Conservation (phyloP, 192 early-diverging fungal species). For the Backusella morwellensis region DNA sequence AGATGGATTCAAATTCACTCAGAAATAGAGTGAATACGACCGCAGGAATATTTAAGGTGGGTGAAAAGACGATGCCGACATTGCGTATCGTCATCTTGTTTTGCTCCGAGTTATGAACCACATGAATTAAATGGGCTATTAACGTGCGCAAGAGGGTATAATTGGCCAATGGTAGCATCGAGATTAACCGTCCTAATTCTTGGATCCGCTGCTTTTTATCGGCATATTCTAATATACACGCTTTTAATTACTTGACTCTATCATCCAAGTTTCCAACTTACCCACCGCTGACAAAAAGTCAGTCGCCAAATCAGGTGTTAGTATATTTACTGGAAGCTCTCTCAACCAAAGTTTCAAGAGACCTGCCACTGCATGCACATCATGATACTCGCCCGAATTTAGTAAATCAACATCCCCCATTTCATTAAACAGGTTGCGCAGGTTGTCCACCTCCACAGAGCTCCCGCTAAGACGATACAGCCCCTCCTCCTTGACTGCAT, state of each 20-base stretch:
- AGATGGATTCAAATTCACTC: slow-evolving; percentile 83
- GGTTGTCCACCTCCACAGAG: slow-evolving; percentile 61
- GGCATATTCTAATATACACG: slow-evolving; percentile 53
- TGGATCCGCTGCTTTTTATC: slow-evolving; percentile 75
- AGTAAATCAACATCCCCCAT: slow-evolving; percentile 78
- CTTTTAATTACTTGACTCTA: background rate
- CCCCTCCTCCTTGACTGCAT: slow-evolving; percentile 90
- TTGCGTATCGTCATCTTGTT: slow-evolving; percentile 98
- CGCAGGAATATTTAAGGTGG: slow-evolving; percentile 90
- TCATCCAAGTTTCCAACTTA: slow-evolving; percentile 21
- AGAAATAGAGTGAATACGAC: slow-evolving; percentile 88
- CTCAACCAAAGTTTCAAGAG: slow-evolving; percentile 91
- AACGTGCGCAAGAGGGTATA: slow-evolving; percentile 86
- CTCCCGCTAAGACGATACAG: slow-evolving; percentile 92
- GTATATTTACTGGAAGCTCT: slow-evolving; percentile 81
- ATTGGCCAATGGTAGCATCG: slow-evolving; percentile 79
- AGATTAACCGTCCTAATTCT: slow-evolving; percentile 78
- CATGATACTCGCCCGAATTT: slow-evolving; percentile 60
- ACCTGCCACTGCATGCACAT: slow-evolving; percentile 91
- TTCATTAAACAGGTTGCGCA: slow-evolving; percentile 79
- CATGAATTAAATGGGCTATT: slow-evolving; percentile 84
- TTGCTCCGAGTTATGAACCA: slow-evolving; percentile 77
- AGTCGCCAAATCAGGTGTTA: slow-evolving; percentile 78
- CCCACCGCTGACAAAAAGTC: slow-evolving; percentile 80
- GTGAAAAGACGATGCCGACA: slow-evolving; percentile 96